Percentiles rank a stretch among this genome's conserved stretches.
Evolutionary conservation across 2,329 filamentous ascomycete species (phyloP).

Genomic region (Tolypocladium paradoxum): DNA sequence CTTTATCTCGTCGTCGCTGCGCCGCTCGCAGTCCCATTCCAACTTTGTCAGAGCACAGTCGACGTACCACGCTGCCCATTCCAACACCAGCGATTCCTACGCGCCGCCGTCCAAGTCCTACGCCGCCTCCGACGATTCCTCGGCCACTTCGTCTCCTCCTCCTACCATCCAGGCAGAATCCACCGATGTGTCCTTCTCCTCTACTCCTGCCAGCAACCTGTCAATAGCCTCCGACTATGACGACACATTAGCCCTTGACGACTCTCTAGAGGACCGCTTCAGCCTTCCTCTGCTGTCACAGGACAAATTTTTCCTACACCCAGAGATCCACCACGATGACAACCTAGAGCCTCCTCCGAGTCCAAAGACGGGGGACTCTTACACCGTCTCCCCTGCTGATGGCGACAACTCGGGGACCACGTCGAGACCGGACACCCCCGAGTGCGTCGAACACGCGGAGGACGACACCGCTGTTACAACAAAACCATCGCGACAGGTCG

Average conservation of each 20-base stretch:
- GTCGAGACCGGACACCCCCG: slow-evolving; percentile 48
- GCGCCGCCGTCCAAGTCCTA: slow-evolving; percentile 29
- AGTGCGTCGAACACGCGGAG: slow-evolving; percentile 50
- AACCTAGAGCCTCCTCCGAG: slow-evolving; percentile 39
- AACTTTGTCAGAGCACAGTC: slow-evolving; percentile 37
- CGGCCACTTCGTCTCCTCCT: slow-evolving; percentile 45
- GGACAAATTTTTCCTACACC: slow-evolving; percentile 30
- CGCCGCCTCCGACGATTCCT: slow-evolving; percentile 38
- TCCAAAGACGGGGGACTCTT: slow-evolving; percentile 38
- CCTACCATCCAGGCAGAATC: slow-evolving; percentile 39
- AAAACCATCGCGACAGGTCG: slow-evolving; percentile 79
- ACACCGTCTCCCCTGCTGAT: slow-evolving; percentile 41
- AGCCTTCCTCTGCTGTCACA: slow-evolving; percentile 35
- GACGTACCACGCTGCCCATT: slow-evolving; percentile 32
- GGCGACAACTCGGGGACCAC: slow-evolving; percentile 38
- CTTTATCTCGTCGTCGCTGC: slow-evolving; percentile 42
- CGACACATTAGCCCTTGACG: slow-evolving; percentile 32
- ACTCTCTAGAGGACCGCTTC: slow-evolving; percentile 34
- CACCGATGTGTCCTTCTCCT: slow-evolving; percentile 46
- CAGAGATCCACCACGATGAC: slow-evolving; percentile 21
- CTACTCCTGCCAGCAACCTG: slow-evolving; percentile 52
- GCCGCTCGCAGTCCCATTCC: slow-evolving; percentile 50
- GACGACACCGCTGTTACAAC: slow-evolving; percentile 69
- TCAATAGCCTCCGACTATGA: slow-evolving; percentile 50
- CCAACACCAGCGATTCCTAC: slow-evolving; percentile 37